Evolutionary conservation across 208 protist species (phyloP).

Genomic region (Crithidia brevicula): DNA sequence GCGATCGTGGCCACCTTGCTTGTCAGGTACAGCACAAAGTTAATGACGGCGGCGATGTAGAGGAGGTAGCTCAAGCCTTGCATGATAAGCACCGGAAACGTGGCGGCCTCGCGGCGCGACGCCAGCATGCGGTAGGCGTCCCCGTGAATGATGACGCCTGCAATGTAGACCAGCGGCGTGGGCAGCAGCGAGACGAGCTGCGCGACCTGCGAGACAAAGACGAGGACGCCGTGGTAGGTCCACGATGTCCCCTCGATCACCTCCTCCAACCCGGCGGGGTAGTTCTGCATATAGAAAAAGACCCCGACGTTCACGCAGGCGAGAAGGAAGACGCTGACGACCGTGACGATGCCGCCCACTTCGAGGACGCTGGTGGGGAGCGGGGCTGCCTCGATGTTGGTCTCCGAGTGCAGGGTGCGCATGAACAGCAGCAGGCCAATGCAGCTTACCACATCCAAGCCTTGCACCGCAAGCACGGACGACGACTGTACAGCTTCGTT

Average conservation of each 20-base stretch:
- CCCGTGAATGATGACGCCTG: conserved; percentile 53
- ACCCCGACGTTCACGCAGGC: conserved; percentile 29
- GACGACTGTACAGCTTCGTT: conserved; percentile 24
- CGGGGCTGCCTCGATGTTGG: background rate
- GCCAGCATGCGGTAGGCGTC: conserved; percentile 47
- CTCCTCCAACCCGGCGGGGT: conserved; percentile 17
- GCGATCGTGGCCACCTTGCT: conserved; percentile 26
- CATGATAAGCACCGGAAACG: conserved; percentile 49
- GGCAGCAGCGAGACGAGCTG: conserved; percentile 49
- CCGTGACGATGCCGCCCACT: conserved; percentile 41
- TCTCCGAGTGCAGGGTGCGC: conserved; percentile 46
- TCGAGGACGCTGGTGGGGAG: conserved; percentile 37
- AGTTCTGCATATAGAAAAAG: conserved; percentile 37
- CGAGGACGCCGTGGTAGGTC: conserved; percentile 34
- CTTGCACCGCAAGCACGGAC: conserved; percentile 31
- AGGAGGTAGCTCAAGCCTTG: conserved; percentile 61
- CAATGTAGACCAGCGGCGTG: conserved; percentile 44
- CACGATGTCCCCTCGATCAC: conserved; percentile 35
- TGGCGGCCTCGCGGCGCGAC: conserved; percentile 22
- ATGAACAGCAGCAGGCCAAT: conserved; percentile 57
- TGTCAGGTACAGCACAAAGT: conserved; percentile 47
- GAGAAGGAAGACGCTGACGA: conserved; percentile 30
- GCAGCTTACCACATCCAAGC: conserved; percentile 33
- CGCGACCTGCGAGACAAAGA: conserved; percentile 35
- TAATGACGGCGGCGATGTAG: conserved; percentile 53